Conservation (phyloP, 768 basidiomycete species). For the Naematelia encephala region DNA sequence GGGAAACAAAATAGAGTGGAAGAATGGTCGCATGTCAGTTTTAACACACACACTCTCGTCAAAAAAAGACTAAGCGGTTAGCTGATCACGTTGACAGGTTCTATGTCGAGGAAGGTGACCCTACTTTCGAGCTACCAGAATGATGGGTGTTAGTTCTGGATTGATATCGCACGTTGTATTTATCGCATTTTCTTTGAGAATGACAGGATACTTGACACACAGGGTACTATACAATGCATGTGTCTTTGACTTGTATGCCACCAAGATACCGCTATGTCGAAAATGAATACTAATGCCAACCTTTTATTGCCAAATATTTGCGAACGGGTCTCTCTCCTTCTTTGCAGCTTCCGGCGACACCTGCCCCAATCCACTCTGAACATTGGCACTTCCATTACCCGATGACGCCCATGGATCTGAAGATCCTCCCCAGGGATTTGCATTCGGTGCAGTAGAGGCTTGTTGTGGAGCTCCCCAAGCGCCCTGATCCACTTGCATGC, state of each 20-base stretch:
- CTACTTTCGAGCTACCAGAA: background rate
- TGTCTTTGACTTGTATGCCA: too few species aligned
- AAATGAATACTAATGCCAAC: too few species aligned
- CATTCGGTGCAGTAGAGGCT: background rate
- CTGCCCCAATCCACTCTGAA: constrained; percentile 4
- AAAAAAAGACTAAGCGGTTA: too few species aligned
- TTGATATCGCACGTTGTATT: too few species aligned
- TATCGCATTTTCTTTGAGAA: too few species aligned
- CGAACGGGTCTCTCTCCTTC: constrained; percentile 41
- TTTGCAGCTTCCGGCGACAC: constrained; percentile 15
- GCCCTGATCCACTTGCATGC: constrained; percentile 35
- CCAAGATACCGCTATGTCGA: too few species aligned
- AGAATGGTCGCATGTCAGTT: constrained; percentile 31
- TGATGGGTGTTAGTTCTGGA: too few species aligned
- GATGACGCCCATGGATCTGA: constrained; percentile 25
- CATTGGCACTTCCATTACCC: constrained; percentile 2
- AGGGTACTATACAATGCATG: background rate
- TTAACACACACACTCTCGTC: too few species aligned
- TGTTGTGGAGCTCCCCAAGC: constrained; percentile 32
- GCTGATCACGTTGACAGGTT: background rate
- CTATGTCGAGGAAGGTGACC: background rate
- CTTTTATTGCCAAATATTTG: constrained; percentile 35
- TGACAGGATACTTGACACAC: background rate
- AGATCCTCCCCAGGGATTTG: constrained; percentile 20
- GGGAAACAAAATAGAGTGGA: constrained; percentile 43